Conservation (phyloP, 2,329 filamentous ascomycete species). For the Pezicula carpinea region DNA sequence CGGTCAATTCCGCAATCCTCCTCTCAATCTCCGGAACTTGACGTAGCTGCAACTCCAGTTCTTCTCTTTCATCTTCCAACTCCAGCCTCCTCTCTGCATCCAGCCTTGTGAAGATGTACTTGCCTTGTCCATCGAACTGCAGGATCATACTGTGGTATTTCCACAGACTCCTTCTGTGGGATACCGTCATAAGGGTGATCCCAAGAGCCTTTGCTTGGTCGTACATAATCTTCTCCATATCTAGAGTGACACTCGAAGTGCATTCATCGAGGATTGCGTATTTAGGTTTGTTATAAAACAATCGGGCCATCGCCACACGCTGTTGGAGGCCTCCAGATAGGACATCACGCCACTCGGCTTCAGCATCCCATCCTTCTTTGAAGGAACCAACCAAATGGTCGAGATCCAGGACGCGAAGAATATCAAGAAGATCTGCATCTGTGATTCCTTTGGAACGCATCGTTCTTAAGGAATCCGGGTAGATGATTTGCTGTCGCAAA, state of each 20-base stretch:
- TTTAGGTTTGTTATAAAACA: constrained; percentile 88
- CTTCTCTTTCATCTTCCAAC: constrained; percentile 95
- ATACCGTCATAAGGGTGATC: constrained; percentile 96
- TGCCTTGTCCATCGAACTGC: constrained; percentile 93
- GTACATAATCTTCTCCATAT: constrained; percentile 95
- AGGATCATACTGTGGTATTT: constrained; percentile 93
- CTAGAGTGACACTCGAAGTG: constrained; percentile 89
- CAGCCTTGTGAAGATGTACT: constrained; percentile 82
- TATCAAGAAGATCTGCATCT: constrained; percentile 72
- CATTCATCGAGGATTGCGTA: constrained; percentile 98
- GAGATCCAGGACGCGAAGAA: constrained; percentile 77
- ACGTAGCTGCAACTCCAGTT: constrained; percentile 78
- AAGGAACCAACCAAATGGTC: constrained; percentile 76
- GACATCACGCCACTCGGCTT: constrained; percentile 95
- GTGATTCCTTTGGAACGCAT: constrained; percentile 83
- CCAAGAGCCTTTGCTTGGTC: constrained; percentile 88
- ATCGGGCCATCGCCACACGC: constrained; percentile 89
- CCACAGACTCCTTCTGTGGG: constrained; percentile 87
- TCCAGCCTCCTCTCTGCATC: constrained; percentile 82
- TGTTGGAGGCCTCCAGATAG: constrained; percentile 91
- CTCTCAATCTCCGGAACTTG: constrained; percentile 85
- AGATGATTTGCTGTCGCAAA: constrained; percentile 94
- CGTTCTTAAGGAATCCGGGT: constrained; percentile 82
- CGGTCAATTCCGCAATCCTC: constrained; percentile 73
- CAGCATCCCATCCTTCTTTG: constrained; percentile 78